Conservation (phyloP, 345 rosid genomes). For the Lumnitzera littorea region DNA sequence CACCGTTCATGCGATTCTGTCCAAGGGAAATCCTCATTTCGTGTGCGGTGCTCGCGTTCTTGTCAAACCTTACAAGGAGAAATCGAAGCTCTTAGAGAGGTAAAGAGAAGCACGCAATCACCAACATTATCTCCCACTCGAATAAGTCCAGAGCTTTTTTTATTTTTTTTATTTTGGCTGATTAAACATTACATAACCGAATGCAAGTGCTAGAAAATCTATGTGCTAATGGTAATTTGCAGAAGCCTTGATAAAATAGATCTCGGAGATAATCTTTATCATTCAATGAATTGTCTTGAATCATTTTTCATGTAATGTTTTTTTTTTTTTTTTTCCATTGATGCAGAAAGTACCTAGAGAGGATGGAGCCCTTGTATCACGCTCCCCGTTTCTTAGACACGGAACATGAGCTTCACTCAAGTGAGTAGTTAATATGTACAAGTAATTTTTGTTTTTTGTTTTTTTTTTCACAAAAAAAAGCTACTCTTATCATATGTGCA, state of each 20-base stretch:
- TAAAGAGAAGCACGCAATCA: slow-evolving; percentile 2
- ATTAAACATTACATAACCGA: no score
- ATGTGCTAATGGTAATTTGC: no score
- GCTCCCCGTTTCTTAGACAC: slow-evolving; percentile 25
- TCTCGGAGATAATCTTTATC: not conserved
- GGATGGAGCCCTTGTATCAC: slow-evolving; percentile 29
- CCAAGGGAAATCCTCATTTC: slow-evolving; percentile 64
- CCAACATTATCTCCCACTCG: no score
- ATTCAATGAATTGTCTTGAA: not conserved
- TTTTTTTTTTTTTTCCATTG: not conserved
- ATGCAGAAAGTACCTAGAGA: slow-evolving; percentile 44
- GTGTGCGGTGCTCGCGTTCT: slow-evolving; percentile 68
- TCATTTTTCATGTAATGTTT: not conserved
- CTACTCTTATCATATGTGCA: not conserved
- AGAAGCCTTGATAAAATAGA: not conserved
- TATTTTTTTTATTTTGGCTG: no score
- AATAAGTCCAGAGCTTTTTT: no score
- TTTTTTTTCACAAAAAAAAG: not conserved
- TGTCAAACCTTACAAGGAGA: slow-evolving; percentile 68
- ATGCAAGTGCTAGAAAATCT: no score
- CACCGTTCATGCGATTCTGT: slow-evolving; percentile 47
- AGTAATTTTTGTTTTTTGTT: not conserved
- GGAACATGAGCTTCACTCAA: slow-evolving; percentile 44
- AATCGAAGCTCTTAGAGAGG: slow-evolving; percentile 53
- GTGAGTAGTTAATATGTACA: slow-evolving; percentile 20